Conservation (phyloP, 805 yeast genomes). For the Metschnikowia orientalis region DNA sequence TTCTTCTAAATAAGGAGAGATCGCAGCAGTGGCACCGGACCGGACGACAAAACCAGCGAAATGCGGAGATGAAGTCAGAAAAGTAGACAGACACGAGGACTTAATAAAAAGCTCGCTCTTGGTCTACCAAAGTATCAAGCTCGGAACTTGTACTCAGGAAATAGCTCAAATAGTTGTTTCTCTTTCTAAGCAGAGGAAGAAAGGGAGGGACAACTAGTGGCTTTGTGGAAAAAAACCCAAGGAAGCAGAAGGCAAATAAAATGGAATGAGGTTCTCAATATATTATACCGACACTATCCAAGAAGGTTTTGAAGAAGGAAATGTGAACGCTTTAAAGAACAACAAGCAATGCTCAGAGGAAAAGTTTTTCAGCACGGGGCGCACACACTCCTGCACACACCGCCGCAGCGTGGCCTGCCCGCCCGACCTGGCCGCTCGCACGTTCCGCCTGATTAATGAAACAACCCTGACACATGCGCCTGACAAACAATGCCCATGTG, state of each 20-base stretch:
- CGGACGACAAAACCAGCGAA: not conserved
- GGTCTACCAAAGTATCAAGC: conserved; percentile 3
- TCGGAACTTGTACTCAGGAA: conserved; percentile 3
- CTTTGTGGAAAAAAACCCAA: conserved; percentile 5
- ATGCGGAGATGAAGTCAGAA: not conserved
- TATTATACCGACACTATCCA: conserved; percentile 7
- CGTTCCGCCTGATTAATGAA: too few relatives aligned
- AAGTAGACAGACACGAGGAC: conserved; percentile 25
- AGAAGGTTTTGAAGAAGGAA: conserved; percentile 5
- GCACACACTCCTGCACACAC: not conserved
- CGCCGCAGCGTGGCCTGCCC: too few relatives aligned
- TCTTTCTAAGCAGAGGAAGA: not conserved
- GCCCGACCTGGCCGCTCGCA: too few relatives aligned
- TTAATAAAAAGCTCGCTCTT: conserved; percentile 38
- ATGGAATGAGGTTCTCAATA: conserved; percentile 4
- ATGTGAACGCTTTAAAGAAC: conserved; percentile 3
- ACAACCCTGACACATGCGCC: too few relatives aligned
- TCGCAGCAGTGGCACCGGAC: too few relatives aligned
- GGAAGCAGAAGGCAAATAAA: conserved; percentile 6
- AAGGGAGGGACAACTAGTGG: conserved; percentile 2
- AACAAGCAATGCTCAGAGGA: conserved; percentile 1
- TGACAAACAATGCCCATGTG: too few relatives aligned
- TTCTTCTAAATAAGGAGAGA: too few relatives aligned
- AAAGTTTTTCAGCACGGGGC: conserved; percentile 3
- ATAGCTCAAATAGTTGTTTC: conserved; percentile 5